Base-by-base conservation (phyloP, 306 rosid species). In the Pueraria montana region DNA sequence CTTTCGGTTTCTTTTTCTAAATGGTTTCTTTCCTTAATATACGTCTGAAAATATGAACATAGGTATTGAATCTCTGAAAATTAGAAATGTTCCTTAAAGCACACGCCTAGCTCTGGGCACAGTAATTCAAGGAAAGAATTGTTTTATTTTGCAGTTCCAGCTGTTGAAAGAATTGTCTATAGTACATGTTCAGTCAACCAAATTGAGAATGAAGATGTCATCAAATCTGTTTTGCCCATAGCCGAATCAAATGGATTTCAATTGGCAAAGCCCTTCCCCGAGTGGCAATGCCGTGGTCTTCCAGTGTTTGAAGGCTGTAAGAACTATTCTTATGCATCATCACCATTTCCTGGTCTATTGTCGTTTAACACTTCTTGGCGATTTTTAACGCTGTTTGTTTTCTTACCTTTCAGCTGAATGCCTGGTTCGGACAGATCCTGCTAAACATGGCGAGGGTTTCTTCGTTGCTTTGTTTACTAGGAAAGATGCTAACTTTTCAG, bases 101-200 rank as follows among this genome's bases (percentile, higher is more conserved):
- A 20, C 36, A 24, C 20, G 8, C 52, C 27, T 24, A 7, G 24
- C 55, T 66, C 23, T 21, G 63, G 21, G 13, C 63, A 20, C 30
- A 32, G 26, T 34, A 34, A 42, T 67, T 63, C 17, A 45, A 65
- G 4, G 48, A 5, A 72, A 55, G 4, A 34, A n/a, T 73, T 45
- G 62, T 55, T 87, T 49, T 30, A 24, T 66, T 80, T 76, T 74
- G 68, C 97, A 91, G 98, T 96, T 87, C 98, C 97, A 5, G 92
- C 88, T 1, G 92, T 85, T 24, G 90, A 96, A 87, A 92, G 89
- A 82, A 71, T 96, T 26, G 95, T 94, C 12, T 92, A 91, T 72
- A 94, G 99, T 83, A 94, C 99, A 62, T 96, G 99, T 77, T 92
- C 97, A 36, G 67, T 90, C 75, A 87, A 92, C 90, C 95, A 92